A percentile compares a stretch with the other conserved stretches of the same genome.
These are phyloP conservation scores for Geotrichum siamense DNA, from an alignment of 1,139 yeast genomes.

Conservation along the genomic window DNA sequence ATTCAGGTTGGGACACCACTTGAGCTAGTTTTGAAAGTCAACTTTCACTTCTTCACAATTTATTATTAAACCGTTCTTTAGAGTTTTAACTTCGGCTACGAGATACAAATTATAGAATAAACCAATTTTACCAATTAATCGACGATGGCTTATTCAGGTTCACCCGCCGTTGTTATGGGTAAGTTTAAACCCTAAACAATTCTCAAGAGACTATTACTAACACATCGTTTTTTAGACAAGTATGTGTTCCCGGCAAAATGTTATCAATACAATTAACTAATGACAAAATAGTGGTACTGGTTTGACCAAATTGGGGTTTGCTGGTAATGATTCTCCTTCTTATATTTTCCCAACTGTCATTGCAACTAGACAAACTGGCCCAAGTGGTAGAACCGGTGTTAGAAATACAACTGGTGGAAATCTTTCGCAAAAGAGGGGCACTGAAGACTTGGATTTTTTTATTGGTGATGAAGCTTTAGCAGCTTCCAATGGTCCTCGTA, in stretches of 20 bases:
- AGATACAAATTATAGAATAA: too few relatives aligned
- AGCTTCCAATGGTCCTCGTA: slow-evolving; percentile 74
- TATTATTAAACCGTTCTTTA: too few relatives aligned
- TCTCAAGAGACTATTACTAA: background rate
- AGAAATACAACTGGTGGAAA: slow-evolving; percentile 35
- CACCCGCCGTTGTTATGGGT: slow-evolving; percentile 95
- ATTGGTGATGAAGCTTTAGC: slow-evolving; percentile 93
- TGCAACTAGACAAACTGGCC: slow-evolving; percentile 55
- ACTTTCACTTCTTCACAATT: background rate
- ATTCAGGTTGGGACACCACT: slow-evolving; percentile 2
- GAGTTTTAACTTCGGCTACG: too few relatives aligned
- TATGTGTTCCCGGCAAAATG: slow-evolving; percentile 20
- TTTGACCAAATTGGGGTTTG: slow-evolving; percentile 92
- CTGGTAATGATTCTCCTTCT: slow-evolving; percentile 97
- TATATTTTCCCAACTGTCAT: slow-evolving; percentile 97
- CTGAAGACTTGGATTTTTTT: slow-evolving; percentile 89
- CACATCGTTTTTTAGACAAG: slow-evolving; percentile 23
- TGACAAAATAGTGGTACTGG: slow-evolving; percentile 79
- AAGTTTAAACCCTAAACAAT: slow-evolving; percentile 25
- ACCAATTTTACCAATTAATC: background rate
- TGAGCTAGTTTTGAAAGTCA: background rate
- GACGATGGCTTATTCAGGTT: slow-evolving; percentile 29
- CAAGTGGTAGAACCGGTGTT: slow-evolving; percentile 35
- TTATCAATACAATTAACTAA: background rate
- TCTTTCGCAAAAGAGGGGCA: slow-evolving; percentile 71